Evolutionary conservation across 2,329 filamentous ascomycete species (phyloP).

Genomic region (Blastomyces silverae): DNA sequence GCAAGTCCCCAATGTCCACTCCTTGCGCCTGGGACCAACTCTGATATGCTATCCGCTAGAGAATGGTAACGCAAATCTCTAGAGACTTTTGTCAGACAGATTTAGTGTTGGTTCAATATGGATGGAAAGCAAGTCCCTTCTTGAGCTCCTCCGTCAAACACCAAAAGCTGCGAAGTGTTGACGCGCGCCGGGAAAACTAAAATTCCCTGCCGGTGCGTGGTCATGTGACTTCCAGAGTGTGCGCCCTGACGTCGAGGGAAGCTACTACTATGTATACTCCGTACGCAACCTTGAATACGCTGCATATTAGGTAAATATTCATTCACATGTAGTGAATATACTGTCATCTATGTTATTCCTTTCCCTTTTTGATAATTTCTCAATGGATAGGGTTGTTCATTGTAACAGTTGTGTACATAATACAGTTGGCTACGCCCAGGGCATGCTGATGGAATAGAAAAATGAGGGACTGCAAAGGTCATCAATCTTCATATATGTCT

Average conservation of each 20-base stretch:
- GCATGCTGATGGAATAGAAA: no score
- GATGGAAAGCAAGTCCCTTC: neutral
- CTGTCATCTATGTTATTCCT: no score
- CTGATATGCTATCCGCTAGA: neutral
- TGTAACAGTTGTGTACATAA: no score
- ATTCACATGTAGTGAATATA: no score
- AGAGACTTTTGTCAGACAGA: neutral
- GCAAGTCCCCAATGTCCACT: neutral
- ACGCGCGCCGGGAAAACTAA: constrained; percentile 12
- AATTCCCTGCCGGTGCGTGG: neutral
- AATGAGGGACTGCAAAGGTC: neutral
- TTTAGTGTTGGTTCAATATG: neutral
- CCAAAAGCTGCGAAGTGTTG: constrained; percentile 10
- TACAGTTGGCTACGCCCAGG: no score
- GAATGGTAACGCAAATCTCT: neutral
- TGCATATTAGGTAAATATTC: no score
- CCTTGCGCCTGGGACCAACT: neutral
- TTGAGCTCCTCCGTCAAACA: neutral
- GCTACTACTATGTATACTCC: no score
- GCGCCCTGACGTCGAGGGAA: no score
- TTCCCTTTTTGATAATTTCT: no score
- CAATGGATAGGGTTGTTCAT: no score
- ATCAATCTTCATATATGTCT: neutral
- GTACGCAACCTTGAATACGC: no score
- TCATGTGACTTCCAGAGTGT: neutral